A percentile compares a stretch with the other conserved stretches of the same genome.
Conservation (phyloP, 2,329 filamentous ascomycete species). For the Calonectria crousiana region DNA sequence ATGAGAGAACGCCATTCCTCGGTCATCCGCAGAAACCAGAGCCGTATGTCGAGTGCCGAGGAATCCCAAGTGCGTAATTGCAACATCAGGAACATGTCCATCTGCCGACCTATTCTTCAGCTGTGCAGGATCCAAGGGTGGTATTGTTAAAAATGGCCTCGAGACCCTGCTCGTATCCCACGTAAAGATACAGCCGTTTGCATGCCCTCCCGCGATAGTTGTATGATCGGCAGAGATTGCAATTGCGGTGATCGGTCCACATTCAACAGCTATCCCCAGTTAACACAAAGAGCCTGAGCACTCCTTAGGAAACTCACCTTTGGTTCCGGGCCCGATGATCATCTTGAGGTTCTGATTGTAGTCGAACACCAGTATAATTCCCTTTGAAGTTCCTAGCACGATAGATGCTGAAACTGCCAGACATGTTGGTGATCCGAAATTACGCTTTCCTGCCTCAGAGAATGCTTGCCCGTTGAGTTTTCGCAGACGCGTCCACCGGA, state of each 20-base stretch:
- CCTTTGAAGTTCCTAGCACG: slow-evolving; percentile 92
- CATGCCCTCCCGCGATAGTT: slow-evolving; percentile 90
- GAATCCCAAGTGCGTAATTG: slow-evolving; percentile 93
- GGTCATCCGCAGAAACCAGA: slow-evolving; percentile 92
- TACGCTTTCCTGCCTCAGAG: slow-evolving; percentile 91
- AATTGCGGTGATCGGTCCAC: slow-evolving; percentile 86
- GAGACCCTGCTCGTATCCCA: slow-evolving; percentile 92
- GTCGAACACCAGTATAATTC: slow-evolving; percentile 95
- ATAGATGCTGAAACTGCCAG: slow-evolving; percentile 89
- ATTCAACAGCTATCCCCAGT: slow-evolving; percentile 80
- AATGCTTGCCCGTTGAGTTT: slow-evolving; percentile 92
- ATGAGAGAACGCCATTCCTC: slow-evolving; percentile 98
- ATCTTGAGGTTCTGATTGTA: slow-evolving; percentile 96
- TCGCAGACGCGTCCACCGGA: slow-evolving; percentile 93
- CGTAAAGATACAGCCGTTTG: slow-evolving; percentile 91
- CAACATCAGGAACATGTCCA: slow-evolving; percentile 83
- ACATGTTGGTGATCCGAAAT: slow-evolving; percentile 92
- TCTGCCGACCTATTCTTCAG: slow-evolving; percentile 76
- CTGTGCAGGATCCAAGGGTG: slow-evolving; percentile 77
- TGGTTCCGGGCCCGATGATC: slow-evolving; percentile 93
- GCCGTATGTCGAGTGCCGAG: slow-evolving; percentile 94
- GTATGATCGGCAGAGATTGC: slow-evolving; percentile 95
- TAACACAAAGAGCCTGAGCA: slow-evolving; percentile 37
- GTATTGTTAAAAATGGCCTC: slow-evolving; percentile 88
- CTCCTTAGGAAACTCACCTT: slow-evolving; percentile 66